These are phyloP conservation scores for Suhomyces terraborum DNA, from an alignment of 1,139 yeast species.

Conservation along the genomic window DNA sequence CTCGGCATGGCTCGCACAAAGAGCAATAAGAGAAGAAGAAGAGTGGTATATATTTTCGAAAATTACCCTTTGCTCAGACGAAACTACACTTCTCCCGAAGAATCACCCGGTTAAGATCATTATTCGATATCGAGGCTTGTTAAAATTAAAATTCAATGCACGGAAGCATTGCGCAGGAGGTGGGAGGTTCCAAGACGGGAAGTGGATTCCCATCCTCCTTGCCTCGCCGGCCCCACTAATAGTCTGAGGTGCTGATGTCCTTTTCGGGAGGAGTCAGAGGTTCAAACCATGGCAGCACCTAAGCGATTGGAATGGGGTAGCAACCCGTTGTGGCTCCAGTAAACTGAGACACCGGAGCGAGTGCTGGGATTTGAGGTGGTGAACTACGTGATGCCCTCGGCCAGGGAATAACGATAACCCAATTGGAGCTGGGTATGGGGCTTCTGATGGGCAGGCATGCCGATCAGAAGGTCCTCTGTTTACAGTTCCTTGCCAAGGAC, in stretches of 20 bases:
- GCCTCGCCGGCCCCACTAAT: conserved; percentile 1
- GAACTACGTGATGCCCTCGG: too few species aligned
- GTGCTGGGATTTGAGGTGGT: too few species aligned
- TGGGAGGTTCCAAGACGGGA: conserved; percentile 4
- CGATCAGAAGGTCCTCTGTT: too few species aligned
- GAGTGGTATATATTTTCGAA: background rate
- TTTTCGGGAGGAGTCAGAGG: background rate
- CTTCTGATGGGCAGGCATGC: too few species aligned
- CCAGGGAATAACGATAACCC: too few species aligned
- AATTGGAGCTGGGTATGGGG: too few species aligned
- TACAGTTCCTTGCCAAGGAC: too few species aligned
- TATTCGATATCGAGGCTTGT: conserved; percentile 15
- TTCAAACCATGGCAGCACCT: too few species aligned
- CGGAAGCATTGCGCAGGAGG: conserved; percentile 11
- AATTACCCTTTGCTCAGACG: conserved; percentile 8
- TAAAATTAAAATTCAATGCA: conserved; percentile 12
- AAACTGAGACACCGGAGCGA: too few species aligned
- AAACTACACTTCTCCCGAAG: conserved; percentile 10
- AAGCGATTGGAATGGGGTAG: too few species aligned
- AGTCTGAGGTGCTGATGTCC: background rate
- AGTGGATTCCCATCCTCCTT: background rate
- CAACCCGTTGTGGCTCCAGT: too few species aligned
- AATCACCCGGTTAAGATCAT: conserved; percentile 13
- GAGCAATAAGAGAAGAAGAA: background rate
- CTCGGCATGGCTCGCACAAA: background rate